phyloP scores from a whole-genome alignment of 306 rosid genomes.

The Cucurbita argyrosperma region DNA sequence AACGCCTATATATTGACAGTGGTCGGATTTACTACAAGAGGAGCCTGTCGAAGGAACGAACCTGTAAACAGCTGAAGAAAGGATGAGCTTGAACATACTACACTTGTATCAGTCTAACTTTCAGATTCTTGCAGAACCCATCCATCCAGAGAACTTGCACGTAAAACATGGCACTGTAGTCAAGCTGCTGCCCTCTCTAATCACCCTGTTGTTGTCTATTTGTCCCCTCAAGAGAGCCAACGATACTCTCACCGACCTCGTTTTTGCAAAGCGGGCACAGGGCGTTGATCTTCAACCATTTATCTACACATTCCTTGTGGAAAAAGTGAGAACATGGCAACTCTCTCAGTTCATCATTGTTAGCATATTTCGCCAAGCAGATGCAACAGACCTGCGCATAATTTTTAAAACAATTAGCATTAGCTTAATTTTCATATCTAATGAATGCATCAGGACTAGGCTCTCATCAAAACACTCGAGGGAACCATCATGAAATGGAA shows the following conservation, averaged over 20 bases:
- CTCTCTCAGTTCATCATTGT: constrained; percentile 81
- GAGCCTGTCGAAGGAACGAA: not conserved
- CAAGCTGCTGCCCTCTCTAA: not conserved
- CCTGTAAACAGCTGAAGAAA: not conserved
- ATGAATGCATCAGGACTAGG: not conserved
- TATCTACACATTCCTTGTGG: constrained; percentile 90
- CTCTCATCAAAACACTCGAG: not conserved
- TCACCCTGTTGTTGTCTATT: constrained; percentile 34
- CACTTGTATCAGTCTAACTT: not conserved
- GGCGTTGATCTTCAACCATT: constrained; percentile 89
- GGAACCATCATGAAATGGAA: not conserved
- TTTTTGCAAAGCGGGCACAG: constrained; percentile 86
- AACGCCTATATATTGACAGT: not conserved
- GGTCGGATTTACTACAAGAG: not conserved
- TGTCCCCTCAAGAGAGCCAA: constrained; percentile 22
- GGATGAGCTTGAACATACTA: not conserved
- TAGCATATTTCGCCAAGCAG: constrained; percentile 74
- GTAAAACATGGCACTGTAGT: not conserved
- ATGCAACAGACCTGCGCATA: constrained; percentile 76
- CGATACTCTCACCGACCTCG: constrained; percentile 46
- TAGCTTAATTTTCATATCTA: not conserved
- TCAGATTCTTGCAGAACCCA: not conserved
- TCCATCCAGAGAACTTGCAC: not conserved
- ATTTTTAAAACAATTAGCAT: constrained; percentile 4
- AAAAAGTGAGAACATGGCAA: constrained; percentile 85